Conservation (phyloP, 768 basidiomycete species). For the Amanita exitialis region DNA sequence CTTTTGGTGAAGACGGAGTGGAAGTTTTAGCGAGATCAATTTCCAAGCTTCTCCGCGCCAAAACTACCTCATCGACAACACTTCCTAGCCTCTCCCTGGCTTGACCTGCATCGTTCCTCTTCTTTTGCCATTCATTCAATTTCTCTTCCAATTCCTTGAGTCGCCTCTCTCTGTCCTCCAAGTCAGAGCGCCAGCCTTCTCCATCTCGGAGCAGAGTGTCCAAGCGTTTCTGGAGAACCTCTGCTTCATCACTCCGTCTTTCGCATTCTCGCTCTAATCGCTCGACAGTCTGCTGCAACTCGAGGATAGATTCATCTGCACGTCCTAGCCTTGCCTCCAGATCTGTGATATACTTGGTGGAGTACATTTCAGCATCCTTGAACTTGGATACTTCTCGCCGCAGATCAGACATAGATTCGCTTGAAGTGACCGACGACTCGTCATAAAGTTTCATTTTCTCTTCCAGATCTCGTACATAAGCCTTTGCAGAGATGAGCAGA, state of each 20-base stretch:
- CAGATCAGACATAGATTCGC: conserved; percentile 73
- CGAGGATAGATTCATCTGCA: conserved; percentile 68
- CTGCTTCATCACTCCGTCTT: conserved; percentile 62
- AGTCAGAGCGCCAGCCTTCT: conserved; percentile 73
- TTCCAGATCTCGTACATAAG: conserved; percentile 90
- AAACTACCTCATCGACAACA: conserved; percentile 61
- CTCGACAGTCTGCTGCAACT: conserved; percentile 63
- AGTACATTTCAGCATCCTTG: conserved; percentile 66
- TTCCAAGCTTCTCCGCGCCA: conserved; percentile 61
- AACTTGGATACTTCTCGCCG: conserved; percentile 72
- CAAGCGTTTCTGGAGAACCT: conserved; percentile 59
- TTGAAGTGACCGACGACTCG: conserved; percentile 68
- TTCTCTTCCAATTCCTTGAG: conserved; percentile 70
- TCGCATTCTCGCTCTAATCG: conserved; percentile 69
- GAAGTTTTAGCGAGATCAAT: conserved; percentile 25
- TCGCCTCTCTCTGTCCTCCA: conserved; percentile 74
- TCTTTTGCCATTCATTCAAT: conserved; percentile 71
- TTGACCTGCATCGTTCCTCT: conserved; percentile 56
- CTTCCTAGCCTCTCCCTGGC: conserved; percentile 56
- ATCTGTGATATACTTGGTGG: conserved; percentile 74
- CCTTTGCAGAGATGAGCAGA: conserved; percentile 33
- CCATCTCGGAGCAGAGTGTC: conserved; percentile 63
- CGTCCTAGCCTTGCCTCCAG: conserved; percentile 74
- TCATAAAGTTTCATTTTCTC: conserved; percentile 82
- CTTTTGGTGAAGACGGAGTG: conserved; percentile 13